Evolutionary conservation across 2,329 filamentous ascomycete species (phyloP).

Genomic region (Metarhizium sp.): DNA sequence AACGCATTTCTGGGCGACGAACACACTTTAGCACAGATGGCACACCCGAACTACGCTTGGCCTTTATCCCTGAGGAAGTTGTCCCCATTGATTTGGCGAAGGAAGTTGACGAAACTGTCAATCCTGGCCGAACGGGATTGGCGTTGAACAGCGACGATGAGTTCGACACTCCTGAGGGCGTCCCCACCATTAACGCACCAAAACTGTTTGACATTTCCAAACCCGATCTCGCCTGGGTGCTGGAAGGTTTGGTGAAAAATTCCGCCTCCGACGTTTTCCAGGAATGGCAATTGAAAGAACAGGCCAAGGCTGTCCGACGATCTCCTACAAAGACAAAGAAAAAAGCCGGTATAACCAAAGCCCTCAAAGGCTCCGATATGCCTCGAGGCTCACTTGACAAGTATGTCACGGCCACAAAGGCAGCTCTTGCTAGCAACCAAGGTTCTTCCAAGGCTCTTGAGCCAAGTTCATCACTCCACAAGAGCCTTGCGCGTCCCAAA

Average conservation of each 20-base stretch:
- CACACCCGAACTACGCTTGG: slow-evolving; percentile 67
- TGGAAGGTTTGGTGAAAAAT: slow-evolving; percentile 23
- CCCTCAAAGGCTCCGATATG: slow-evolving; percentile 11
- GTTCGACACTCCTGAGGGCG: slow-evolving; percentile 19
- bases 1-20: slow-evolving; percentile 57
- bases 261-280: slow-evolving; percentile 16
- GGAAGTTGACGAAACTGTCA: slow-evolving; percentile 56
- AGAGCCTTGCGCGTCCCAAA: background rate
- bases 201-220: slow-evolving; percentile 55
- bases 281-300: slow-evolving; percentile 17
- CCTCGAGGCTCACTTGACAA: slow-evolving; percentile 27
- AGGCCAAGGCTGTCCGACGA: slow-evolving; percentile 13
- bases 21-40: slow-evolving; percentile 66
- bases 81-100: slow-evolving; percentile 67
- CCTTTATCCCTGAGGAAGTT: slow-evolving; percentile 66
- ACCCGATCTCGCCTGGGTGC: slow-evolving; percentile 38
- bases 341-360: slow-evolving; percentile 9
- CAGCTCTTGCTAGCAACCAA: background rate
- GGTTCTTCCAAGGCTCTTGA: background rate
- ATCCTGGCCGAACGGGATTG: slow-evolving; percentile 41
- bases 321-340: slow-evolving; percentile 18
- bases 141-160: slow-evolving; percentile 61
- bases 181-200: slow-evolving; percentile 1
- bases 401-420: slow-evolving; percentile 32
- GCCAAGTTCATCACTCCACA: slow-evolving; percentile 5